Evolutionary conservation across 2,329 filamentous ascomycete species (phyloP), one percentile per base, ranked within the genome.

Genomic region (Ophiostoma himal-ulmi): DNA sequence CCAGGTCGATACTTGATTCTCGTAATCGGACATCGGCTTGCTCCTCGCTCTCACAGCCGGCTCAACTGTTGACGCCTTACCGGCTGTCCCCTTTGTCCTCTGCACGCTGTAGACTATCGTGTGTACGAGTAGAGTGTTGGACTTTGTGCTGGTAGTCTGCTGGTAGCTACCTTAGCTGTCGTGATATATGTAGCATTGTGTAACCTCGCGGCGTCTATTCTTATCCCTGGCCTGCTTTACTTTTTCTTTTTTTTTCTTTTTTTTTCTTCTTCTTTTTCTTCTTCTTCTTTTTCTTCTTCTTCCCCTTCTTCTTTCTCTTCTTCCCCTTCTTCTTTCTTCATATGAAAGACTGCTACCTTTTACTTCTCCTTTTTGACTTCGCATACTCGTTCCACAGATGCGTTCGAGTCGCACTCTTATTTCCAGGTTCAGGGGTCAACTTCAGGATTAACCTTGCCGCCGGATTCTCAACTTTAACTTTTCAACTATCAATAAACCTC

Each of bases 181-280:
- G 22, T 57, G 52, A 57, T 57, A 57, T 57, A 57, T 57, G 52
- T 57, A 5, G 22, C 22, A 57, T 57, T 22, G n/a, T 26, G n/a
- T 57, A 57, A 26, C 52, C 52, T 57, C n/a, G 7, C 52, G 52
- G 52, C 52, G 52, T 57, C 52, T 57, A 57, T 57, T 57, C 22
- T 57, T 57, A 26, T 13, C 0, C 39, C 14, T 44, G 14, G 3
- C 3, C 14, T 44, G 10, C 39, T 57, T 26, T 57, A 7, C 26
- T n/a, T n/a, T 37, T 4, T 64, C 34, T 64, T 64, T 6, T 6
- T 20, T 13, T 64, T 64, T 64, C 20, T 64, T 5, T n/a, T 37
- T 64, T 11, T 64, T 20, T 34, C 17, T 60, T 14, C 26, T 14
- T 60, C 26, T 34, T 60, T 30, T 30, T 34, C 13, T 10, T 60